Percentiles rank a stretch among this genome's conserved stretches.
Conservation (phyloP, 352 stramenopile genomes). For the Nothophytophthora sp. region DNA sequence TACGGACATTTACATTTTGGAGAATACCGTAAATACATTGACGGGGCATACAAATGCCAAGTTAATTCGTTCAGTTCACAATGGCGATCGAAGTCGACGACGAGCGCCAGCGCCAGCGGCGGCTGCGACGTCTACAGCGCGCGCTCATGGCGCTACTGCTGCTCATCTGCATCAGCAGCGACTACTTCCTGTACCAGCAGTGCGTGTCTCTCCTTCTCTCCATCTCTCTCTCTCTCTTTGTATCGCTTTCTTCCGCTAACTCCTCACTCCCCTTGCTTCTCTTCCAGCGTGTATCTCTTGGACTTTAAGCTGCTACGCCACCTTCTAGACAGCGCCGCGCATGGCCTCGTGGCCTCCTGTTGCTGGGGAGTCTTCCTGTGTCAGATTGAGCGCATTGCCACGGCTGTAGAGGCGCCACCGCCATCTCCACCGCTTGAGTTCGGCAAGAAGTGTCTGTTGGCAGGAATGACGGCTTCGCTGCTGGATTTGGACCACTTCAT, state of each 20-base stretch:
- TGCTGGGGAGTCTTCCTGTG: conserved; percentile 67
- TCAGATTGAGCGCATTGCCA: conserved; percentile 18
- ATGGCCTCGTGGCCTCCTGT: conserved; percentile 55
- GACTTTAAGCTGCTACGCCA: conserved; percentile 51
- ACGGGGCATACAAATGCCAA: not conserved
- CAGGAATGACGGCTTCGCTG: conserved; percentile 37
- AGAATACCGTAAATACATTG: no score
- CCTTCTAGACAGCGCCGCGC: conserved; percentile 61
- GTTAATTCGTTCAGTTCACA: not conserved
- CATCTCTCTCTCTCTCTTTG: not conserved
- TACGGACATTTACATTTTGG: no score
- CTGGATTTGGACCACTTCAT: conserved; percentile 82
- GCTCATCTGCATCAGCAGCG: conserved; percentile 46
- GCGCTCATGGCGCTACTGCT: conserved; percentile 49
- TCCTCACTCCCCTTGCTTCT: no score
- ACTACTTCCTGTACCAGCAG: conserved; percentile 64
- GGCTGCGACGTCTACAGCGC: conserved; percentile 20
- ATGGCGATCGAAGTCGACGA: conserved; percentile 12
- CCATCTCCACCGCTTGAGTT: conserved; percentile 14
- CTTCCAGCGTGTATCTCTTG: conserved; percentile 25
- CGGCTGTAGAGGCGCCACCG: conserved; percentile 5
- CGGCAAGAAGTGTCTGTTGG: conserved; percentile 43
- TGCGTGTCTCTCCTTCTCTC: conserved; percentile 21
- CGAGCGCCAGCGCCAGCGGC: conserved; percentile 1
- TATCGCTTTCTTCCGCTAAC: not conserved